Evolutionary conservation across 2,329 filamentous ascomycete genomes (phyloP), one percentile per base, ranked within the genome.

Genomic region (Bipolaris zeicola): DNA sequence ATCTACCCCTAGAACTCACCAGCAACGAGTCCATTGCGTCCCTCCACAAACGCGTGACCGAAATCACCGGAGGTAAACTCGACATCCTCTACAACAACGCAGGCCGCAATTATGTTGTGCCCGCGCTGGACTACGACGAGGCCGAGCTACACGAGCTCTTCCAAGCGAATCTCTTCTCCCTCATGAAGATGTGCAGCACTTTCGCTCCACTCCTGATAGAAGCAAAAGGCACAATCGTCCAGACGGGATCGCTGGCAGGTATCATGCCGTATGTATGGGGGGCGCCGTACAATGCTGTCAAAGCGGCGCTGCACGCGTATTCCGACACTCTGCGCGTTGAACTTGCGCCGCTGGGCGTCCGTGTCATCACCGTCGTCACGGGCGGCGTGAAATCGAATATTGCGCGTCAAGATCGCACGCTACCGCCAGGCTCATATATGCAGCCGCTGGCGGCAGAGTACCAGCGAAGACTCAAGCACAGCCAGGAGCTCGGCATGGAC

Each of bases 371-470:
- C 0, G 70, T 82, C 5, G 73, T 87, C 6, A 87, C 86, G 1
- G 86, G 86, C 8, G 85, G 85, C 8, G 85, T 88, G 31, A 81
- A 83, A 67, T 83, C 80, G 39, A 83, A 83, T 31, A 85, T 88
- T 62, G 81, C 83, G 3, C 78, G 85, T n/a, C 78, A 75, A 5
- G 70, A 83, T 13, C 78, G 83, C 24, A 69, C 72, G 4, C 68
- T 88, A 7, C 74, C 77, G 2, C 71, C 76, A 7, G 77, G 78
- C 43, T 83, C 80, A 0, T 74, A 84, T 20, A 87, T 85, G 66
- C 61, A 79, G 20, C 81, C 83, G 0, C 76, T 87, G 31, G 76
- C 80, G 39, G 74, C 72, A 5, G 80, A 84, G 55, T 87, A 86
- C 65, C 72, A 78, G 53, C 71, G 77, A 43, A 77, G 85, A 8